Evolutionary conservation across 225 moss, liverwort and hornwort species (phyloP), one percentile per base, ranked within the genome.

Genomic region (Physcomitrium patens): DNA sequence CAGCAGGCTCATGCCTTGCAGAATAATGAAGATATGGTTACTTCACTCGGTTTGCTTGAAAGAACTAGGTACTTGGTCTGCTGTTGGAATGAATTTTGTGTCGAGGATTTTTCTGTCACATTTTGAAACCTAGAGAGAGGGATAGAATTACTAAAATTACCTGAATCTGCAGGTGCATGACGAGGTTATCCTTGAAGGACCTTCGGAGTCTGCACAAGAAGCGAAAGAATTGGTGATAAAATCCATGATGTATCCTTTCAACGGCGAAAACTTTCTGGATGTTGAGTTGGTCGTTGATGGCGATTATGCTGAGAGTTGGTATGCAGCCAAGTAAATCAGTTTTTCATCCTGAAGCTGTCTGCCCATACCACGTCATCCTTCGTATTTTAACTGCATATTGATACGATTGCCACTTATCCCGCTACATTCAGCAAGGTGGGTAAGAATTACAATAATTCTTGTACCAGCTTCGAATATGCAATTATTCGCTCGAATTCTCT

Each of bases 101-200:
- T 37, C 31, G 31, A 37, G 24, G 31, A 28, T 43, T 47, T 43
- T 53, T 66, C 31, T 62, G 44, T 54, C 31, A 1, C 57, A 54
- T 69, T 66, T 63, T 5, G 52, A 17, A n/a, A 12, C 26, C 0
- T 23, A 18, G 44, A 57, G 44, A 57, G 57, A 71, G 17, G 26
- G 13, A 24, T 57, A 55, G 52, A 72, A 53, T 85, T 51, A 80
- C 65, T 72, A 5, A 27, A 58, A 66, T n/a, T 61, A 9, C 60
- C 59, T 72, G 74, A 28, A 58, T 72, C 16, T 75, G 60, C 86
- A 99, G 99, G 99, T 99, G 22, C 99, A 99, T 57, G 99, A 99
- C 74, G 99, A 99, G 87, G 93, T 99, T 49, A 99, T 99, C 28
- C 78, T 99, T 31, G 99, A 99, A 76, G 99, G 99, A 20, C 99